Percentiles rank a stretch among this genome's conserved stretches.
These are phyloP conservation scores for Plasmodium chabaudi DNA, from an alignment of 169 alveolate species.

Conservation along the genomic window DNA sequence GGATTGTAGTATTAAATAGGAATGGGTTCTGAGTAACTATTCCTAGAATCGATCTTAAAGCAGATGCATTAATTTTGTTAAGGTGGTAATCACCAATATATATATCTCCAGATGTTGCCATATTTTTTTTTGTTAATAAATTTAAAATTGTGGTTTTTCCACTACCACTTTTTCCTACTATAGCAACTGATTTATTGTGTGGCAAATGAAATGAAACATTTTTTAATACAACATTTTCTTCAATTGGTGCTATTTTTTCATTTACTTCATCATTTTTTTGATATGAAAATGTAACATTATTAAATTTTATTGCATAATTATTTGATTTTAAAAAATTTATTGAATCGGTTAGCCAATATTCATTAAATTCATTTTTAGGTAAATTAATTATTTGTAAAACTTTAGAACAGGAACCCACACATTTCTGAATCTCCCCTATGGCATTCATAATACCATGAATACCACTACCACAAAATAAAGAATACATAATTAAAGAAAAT, in stretches of 20 bases:
- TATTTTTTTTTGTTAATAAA: constrained; percentile 91
- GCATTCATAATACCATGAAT: constrained; percentile 78
- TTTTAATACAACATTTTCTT: constrained; percentile 28
- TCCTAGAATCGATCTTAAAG: constrained; percentile 42
- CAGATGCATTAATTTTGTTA: constrained; percentile 40
- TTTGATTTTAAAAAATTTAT: constrained; percentile 30
- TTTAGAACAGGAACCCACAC: constrained; percentile 78
- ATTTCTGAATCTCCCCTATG: constrained; percentile 78
- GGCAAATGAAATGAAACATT: constrained; percentile 56
- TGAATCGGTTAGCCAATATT: constrained; percentile 31
- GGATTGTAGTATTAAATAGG: constrained; percentile 29
- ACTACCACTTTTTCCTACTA: constrained; percentile 95
- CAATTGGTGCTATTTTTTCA: not conserved
- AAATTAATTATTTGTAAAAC: constrained; percentile 69
- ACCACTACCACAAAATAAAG: constrained; percentile 80
- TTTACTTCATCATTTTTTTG: not conserved
- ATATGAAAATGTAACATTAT: constrained; percentile 65
- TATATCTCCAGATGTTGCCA: constrained; percentile 84
- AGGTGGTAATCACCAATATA: constrained; percentile 72
- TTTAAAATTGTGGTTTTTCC: constrained; percentile 95
- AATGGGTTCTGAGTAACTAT: constrained; percentile 66
- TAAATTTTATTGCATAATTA: constrained; percentile 32
- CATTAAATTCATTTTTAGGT: constrained; percentile 43
- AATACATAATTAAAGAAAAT: constrained; percentile 81
- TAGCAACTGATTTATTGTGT: constrained; percentile 88